These are phyloP conservation scores for Asclepias syriaca DNA, from an alignment of 257 asterid genomes.

Conservation along the genomic window DNA sequence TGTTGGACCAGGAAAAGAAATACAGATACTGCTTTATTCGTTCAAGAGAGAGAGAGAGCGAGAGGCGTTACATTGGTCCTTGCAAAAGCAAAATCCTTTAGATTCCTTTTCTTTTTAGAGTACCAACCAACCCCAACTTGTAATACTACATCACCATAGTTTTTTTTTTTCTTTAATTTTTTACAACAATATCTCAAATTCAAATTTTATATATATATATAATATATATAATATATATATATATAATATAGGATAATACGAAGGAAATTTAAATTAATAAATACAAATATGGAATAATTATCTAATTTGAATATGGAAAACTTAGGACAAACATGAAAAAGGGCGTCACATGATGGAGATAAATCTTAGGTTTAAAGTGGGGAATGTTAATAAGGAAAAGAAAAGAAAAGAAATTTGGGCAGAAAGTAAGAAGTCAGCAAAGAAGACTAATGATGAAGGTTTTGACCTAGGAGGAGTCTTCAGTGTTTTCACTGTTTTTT, in stretches of 20 bases:
- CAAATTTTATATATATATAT: too few relatives aligned
- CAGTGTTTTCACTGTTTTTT: background rate
- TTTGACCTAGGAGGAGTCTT: conserved; percentile 16
- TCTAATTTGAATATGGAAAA: too few relatives aligned
- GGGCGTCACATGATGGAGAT: background rate
- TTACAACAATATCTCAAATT: too few relatives aligned
- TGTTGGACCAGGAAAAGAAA: background rate
- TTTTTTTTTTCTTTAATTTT: too few relatives aligned
- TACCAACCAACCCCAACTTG: conserved; percentile 4
- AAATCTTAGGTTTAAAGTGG: background rate
- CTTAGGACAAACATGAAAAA: background rate
- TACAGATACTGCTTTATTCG: conserved; percentile 21
- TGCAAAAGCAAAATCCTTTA: conserved; percentile 21
- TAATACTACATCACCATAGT: background rate
- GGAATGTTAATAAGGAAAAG: background rate
- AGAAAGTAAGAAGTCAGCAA: conserved; percentile 1
- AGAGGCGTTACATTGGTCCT: conserved; percentile 26
- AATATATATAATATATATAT: too few relatives aligned
- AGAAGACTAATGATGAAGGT: conserved; percentile 7
- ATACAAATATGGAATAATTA: too few relatives aligned
- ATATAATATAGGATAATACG: too few relatives aligned
- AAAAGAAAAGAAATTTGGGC: background rate
- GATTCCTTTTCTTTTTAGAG: conserved; percentile 27
- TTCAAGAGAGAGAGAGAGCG: background rate
- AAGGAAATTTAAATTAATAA: too few relatives aligned